phyloP scores from a whole-genome alignment of 176 grass and related monocot species.

The maize (Zea mays) region Zm-B73-REFERENCE-NAM-5.0 NC_050098.1:205133001-205133500 shows the following conservation, averaged over 20 bases:
- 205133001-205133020: neutral
- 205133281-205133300: neutral
- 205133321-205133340: neutral
- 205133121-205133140: conserved; percentile 4
- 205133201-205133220: conserved; percentile 4
- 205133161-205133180: conserved; percentile 16
- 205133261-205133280: neutral
- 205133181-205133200: neutral
- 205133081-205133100: conserved; percentile 15
- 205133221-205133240: neutral
- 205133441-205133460: conserved; percentile 36
- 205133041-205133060: neutral
- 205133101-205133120: neutral
- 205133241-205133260: neutral
- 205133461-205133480: conserved; percentile 30
- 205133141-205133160: neutral
- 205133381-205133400: neutral
- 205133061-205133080: conserved; percentile 15
- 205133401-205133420: conserved; percentile 8
- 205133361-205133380: rapidly evolving
- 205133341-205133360: neutral
- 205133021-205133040: neutral
- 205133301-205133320: neutral
- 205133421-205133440: neutral
- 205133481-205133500: conserved; percentile 22